Conservation (phyloP, 1,139 yeast species). For the Saccharomyces uvarum region DNA sequence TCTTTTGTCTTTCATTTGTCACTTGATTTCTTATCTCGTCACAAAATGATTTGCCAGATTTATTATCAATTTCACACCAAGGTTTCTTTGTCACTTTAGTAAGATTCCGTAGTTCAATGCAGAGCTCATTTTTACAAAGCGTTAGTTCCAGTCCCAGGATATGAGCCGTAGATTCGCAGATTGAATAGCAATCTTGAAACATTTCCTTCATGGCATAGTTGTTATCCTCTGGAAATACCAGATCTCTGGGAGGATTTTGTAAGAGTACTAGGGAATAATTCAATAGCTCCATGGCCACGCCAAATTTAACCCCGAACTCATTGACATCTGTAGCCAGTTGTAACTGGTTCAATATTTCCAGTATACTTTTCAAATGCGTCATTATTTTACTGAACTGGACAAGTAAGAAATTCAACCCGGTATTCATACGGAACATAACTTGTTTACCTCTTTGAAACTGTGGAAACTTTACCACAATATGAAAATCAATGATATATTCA, state of each 20-base stretch:
- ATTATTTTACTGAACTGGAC: constrained; percentile 20
- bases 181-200: constrained; percentile 16
- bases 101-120: constrained; percentile 27
- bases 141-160: constrained; percentile 25
- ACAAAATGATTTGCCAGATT: constrained; percentile 29
- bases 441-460: constrained; percentile 28
- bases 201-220: constrained; percentile 24
- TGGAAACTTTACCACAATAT: constrained; percentile 25
- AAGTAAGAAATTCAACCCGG: constrained; percentile 17
- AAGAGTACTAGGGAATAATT: constrained; percentile 24
- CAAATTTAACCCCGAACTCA: constrained; percentile 16
- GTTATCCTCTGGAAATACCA: constrained; percentile 27
- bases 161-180: constrained; percentile 26
- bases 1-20: constrained; percentile 19
- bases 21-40: constrained; percentile 26
- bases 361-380: constrained; percentile 13
- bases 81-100: constrained; percentile 31
- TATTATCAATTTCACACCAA: constrained; percentile 31
- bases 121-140: constrained; percentile 24
- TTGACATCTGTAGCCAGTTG: constrained; percentile 17
- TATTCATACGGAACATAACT: constrained; percentile 20
- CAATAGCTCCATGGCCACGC: constrained; percentile 15
- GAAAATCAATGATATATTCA: constrained; percentile 25
- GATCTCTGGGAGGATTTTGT: constrained; percentile 28
- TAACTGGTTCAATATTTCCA: constrained; percentile 16